Base-by-base conservation (phyloP, 1,284 basidiomycete genomes). In the Melampsora larici-populina region DNA sequence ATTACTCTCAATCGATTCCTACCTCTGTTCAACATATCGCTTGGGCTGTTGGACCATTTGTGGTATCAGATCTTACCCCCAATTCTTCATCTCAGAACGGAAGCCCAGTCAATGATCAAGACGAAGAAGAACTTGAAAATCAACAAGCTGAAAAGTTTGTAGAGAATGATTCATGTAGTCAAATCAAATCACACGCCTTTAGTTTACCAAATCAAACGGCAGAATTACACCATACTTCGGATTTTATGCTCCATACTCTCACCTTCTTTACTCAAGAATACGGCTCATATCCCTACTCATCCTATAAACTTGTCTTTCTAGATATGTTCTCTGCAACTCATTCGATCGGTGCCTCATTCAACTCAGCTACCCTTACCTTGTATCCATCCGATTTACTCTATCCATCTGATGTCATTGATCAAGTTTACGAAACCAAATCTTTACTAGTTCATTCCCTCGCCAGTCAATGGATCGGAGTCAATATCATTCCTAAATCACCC, bases 391-490 rank as follows among this genome's bases (percentile, higher is more conserved):
- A 97, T 82, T 85, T 97, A 13, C 87, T 99, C 4, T 91, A 97
- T 81, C 91, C 93, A 0, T 88, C 92, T 40, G 90, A 92, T 80
- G 90, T 93, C 49, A 94, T 99, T 80, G 97, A 99, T 82, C 94
- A 96, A 83, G 92, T 93, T 0, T 89, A 94, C 81, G 93, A 97
- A 83, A 92, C 94, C 0, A 88, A 95, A 21, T 93, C 96, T 79
- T 86, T 89, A 21, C 87, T 99, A 58, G 88, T 91, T 36, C 92
- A 98, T 82, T 90, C 92, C 1, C 87, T 99, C 55, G 94, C 94
- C 8, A 93, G 90, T 81, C 97, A 99, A 84, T 99, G 97, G 97
- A 88, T 94, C 73, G 96, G 97, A 26, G 90, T 99, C 85, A 97
- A 98, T 84, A 94, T 99, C 81, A 90, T 96, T 78, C 94, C 92